A percentile compares a stretch with the other conserved stretches of the same genome.
These are phyloP conservation scores for Penicillium chermesinum DNA, from an alignment of 495 filamentous ascomycete species.

Conservation along the genomic window DNA sequence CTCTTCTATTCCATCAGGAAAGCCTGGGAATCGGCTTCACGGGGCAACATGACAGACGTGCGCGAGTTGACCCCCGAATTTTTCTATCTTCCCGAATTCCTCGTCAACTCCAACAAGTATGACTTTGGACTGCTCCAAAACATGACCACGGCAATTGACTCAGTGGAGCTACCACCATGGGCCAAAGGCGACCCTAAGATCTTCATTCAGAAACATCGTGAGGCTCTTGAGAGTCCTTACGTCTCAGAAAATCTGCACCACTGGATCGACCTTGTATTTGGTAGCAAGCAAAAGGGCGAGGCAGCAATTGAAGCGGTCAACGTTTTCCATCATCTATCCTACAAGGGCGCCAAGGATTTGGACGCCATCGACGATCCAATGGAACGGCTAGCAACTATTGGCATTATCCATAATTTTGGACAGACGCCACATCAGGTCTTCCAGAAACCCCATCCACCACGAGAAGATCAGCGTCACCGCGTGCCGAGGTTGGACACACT, in stretches of 20 bases:
- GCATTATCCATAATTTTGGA: constrained; percentile 97
- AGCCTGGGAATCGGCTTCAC: constrained; percentile 86
- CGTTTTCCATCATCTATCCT: constrained; percentile 92
- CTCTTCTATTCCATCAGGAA: constrained; percentile 91
- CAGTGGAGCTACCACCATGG: constrained; percentile 87
- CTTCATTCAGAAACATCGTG: constrained; percentile 89
- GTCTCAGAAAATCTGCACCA: constrained; percentile 85
- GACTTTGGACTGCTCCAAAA: constrained; percentile 88
- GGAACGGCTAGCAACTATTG: constrained; percentile 79
- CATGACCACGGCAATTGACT: constrained; percentile 69
- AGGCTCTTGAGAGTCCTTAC: constrained; percentile 90
- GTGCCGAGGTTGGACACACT: constrained; percentile 69
- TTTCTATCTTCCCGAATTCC: constrained; percentile 91
- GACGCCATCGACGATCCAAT: constrained; percentile 86
- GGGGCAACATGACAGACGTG: constrained; percentile 87
- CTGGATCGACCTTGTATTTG: constrained; percentile 97
- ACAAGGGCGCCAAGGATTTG: constrained; percentile 87
- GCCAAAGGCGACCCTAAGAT: constrained; percentile 95
- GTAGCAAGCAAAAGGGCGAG: constrained; percentile 90
- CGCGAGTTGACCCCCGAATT: constrained; percentile 94
- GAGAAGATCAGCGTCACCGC: constrained; percentile 60
- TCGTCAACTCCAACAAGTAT: constrained; percentile 85
- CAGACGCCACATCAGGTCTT: constrained; percentile 97
- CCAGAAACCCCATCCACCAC: constrained; percentile 65
- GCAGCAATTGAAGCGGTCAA: constrained; percentile 88